phyloP scores from a whole-genome alignment of 176 grass and related monocot genomes.

The Aegilops longissima region DNA sequence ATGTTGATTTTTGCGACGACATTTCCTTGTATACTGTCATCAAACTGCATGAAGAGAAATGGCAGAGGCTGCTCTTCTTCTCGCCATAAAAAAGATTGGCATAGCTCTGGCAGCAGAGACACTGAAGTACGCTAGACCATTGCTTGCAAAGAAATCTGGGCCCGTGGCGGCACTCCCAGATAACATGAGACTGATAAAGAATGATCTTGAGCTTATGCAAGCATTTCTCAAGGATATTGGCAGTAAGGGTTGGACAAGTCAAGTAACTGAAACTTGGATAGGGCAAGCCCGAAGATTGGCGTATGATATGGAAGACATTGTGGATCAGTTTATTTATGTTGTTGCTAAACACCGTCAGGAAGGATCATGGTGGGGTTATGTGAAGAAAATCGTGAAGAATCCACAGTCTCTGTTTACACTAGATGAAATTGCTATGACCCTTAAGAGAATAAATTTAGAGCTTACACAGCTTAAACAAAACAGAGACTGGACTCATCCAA shows the following conservation, averaged over 20 bases:
- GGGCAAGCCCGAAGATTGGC: constrained; percentile 21
- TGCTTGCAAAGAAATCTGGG: too few species aligned
- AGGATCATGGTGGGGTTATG: neutral
- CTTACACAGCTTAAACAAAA: neutral
- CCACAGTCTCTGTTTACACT: neutral
- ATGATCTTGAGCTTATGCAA: constrained; percentile 38
- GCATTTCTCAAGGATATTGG: constrained; percentile 18
- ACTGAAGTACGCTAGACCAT: neutral
- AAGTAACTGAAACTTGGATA: constrained; percentile 29
- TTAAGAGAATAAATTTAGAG: neutral
- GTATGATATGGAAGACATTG: constrained; percentile 38
- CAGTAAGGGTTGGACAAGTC: neutral
- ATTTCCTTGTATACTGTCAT: neutral
- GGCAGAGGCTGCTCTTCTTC: constrained; percentile 34
- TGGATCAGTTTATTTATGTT: constrained; percentile 38
- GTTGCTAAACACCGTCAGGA: neutral
- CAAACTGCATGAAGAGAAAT: neutral
- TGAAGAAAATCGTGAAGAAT: constrained; percentile 15
- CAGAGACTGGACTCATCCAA: neutral
- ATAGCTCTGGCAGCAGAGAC: constrained; percentile 5
- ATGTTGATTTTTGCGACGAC: neutral
- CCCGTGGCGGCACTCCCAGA: neutral
- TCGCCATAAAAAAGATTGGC: constrained; percentile 17
- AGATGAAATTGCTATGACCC: neutral
- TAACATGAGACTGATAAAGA: constrained; percentile 19